These are phyloP conservation scores for Nepenthes mirabilis DNA, from an alignment of 148 eudicot genomes.

Conservation along the genomic window DNA sequence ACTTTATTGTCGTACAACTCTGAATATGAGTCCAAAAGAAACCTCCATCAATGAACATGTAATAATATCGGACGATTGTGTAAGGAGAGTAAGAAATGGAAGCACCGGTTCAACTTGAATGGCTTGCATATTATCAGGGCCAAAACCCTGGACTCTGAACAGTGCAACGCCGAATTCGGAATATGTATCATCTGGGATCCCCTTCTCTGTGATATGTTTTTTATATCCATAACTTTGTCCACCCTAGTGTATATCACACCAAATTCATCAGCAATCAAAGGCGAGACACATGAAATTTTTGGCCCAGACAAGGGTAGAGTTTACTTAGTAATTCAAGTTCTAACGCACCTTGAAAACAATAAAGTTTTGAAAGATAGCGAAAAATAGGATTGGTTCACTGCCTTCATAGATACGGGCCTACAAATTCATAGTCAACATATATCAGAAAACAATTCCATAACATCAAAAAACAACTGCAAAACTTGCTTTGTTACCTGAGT, in stretches of 20 bases:
- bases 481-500: slow-evolving; percentile 52
- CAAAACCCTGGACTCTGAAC: slow-evolving; percentile 79
- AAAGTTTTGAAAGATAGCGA: slow-evolving; percentile 86
- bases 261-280: slow-evolving; percentile 7
- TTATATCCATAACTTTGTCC: slow-evolving; percentile 68
- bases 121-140: slow-evolving; percentile 90
- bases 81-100: not conserved
- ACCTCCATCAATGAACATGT: not conserved
- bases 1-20: too few species aligned
- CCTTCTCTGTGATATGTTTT: slow-evolving; percentile 44
- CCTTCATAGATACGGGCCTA: slow-evolving; percentile 86
- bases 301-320: not conserved
- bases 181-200: slow-evolving; percentile 53
- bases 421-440: slow-evolving; percentile 8
- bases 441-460: slow-evolving; percentile 10
- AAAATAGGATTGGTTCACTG: slow-evolving; percentile 78
- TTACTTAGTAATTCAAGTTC: not conserved
- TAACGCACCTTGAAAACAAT: slow-evolving; percentile 64
- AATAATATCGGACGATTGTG: not conserved
- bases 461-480: not conserved
- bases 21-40: too few species aligned
- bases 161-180: slow-evolving; percentile 56
- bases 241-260: slow-evolving; percentile 36
- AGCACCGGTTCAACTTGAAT: slow-evolving; percentile 82
- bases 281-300: not conserved